A percentile compares a stretch with the other conserved stretches of the same genome.
phyloP scores from a whole-genome alignment of 768 basidiomycete genomes.

The Panus rudis region DNA sequence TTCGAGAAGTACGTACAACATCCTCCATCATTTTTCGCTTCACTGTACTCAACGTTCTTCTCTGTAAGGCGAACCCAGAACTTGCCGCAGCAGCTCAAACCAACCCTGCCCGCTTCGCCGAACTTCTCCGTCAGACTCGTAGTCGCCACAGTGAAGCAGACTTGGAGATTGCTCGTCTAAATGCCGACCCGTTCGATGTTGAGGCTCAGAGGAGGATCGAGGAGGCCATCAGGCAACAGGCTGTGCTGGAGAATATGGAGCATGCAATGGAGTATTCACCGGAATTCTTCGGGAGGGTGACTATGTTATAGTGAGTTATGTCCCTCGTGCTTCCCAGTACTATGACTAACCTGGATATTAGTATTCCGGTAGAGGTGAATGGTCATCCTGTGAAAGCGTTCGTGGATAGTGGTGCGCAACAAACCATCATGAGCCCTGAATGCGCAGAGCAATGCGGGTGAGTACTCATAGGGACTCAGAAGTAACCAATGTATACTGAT shows the following conservation, averaged over 20 bases:
- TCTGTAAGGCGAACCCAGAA: conserved; percentile 68
- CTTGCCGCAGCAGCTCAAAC: conserved; percentile 62
- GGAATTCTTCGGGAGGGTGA: conserved; percentile 88
- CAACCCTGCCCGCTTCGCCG: conserved; percentile 69
- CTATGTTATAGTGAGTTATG: conserved; percentile 89
- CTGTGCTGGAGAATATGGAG: conserved; percentile 85
- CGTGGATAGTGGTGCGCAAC: conserved; percentile 96
- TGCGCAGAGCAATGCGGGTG: conserved; percentile 89
- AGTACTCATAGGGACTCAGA: conserved; percentile 18
- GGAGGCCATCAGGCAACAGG: conserved; percentile 85
- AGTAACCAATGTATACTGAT: neutral
- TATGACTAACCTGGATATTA: conserved; percentile 21
- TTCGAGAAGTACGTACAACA: conserved; percentile 49
- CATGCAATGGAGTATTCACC: conserved; percentile 93
- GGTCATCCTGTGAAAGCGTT: conserved; percentile 88
- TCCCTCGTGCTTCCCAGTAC: neutral
- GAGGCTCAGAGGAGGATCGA: conserved; percentile 93
- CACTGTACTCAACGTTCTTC: neutral
- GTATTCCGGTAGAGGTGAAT: conserved; percentile 91
- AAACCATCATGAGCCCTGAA: conserved; percentile 93
- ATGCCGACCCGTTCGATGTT: conserved; percentile 85
- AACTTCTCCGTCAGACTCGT: conserved; percentile 57
- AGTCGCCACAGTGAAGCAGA: conserved; percentile 50
- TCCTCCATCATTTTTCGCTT: neutral
- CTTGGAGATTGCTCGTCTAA: conserved; percentile 59